Percentiles rank a stretch among this genome's conserved stretches.
phyloP scores from a whole-genome alignment of 2,329 filamentous ascomycete genomes.

The Arachnopeziza araneosa region DNA sequence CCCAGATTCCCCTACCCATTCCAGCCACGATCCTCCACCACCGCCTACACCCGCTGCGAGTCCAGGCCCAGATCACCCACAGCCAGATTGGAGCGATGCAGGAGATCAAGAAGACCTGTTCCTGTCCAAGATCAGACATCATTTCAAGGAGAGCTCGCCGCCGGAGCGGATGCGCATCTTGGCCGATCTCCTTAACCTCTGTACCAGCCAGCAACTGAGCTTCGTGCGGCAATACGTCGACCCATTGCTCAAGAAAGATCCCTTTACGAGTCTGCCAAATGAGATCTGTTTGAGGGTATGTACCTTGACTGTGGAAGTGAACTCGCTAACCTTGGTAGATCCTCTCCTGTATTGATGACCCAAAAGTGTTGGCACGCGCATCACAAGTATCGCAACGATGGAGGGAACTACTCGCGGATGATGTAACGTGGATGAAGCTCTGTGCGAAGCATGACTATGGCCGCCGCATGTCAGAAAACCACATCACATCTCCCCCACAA shows the following conservation, averaged over 20 bases:
- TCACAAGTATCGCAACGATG: constrained; percentile 95
- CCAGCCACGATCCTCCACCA: constrained; percentile 45
- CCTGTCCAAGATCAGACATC: constrained; percentile 69
- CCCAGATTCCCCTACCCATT: constrained; percentile 42
- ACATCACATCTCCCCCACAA: constrained; percentile 18
- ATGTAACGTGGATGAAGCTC: constrained; percentile 96
- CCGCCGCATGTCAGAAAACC: constrained; percentile 44
- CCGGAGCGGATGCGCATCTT: constrained; percentile 75
- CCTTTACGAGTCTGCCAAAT: constrained; percentile 85
- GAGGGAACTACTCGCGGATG: constrained; percentile 89
- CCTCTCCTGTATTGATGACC: constrained; percentile 94
- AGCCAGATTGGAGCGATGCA: constrained; percentile 69
- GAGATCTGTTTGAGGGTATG: constrained; percentile 85
- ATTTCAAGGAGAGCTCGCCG: constrained; percentile 73
- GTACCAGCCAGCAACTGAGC: constrained; percentile 89
- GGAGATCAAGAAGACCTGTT: constrained; percentile 80
- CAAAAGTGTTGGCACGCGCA: constrained; percentile 84
- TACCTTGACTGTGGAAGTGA: constrained; percentile 7
- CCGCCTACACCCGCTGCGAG: constrained; percentile 62
- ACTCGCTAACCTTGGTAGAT: constrained; percentile 51
- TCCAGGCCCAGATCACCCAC: constrained; percentile 54
- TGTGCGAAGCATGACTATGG: constrained; percentile 93
- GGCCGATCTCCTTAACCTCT: constrained; percentile 85
- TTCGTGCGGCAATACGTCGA: constrained; percentile 96
- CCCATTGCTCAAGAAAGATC: constrained; percentile 90